phyloP scores from a whole-genome alignment of 1,284 basidiomycete genomes.

The Exobasidium rhododendri region DNA sequence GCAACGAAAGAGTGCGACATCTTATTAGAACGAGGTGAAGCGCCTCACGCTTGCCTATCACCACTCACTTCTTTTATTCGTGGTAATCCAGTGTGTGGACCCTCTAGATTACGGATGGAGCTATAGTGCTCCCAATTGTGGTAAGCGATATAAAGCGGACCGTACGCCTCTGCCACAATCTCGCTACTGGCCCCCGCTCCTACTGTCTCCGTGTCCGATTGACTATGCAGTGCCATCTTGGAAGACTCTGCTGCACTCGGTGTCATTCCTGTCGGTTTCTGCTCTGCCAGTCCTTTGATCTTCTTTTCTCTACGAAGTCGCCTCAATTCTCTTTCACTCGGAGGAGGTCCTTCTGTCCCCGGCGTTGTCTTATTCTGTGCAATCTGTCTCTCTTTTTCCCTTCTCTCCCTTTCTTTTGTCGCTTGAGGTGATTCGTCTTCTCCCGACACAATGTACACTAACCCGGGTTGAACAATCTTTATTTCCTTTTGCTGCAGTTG shows the following conservation, averaged over 20 bases:
- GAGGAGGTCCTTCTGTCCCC: constrained; percentile 24
- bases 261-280: not conserved
- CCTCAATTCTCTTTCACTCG: constrained; percentile 28
- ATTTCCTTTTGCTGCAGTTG: constrained; percentile 73
- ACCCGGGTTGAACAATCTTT: constrained; percentile 83
- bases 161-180: constrained; percentile 31
- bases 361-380: constrained; percentile 25
- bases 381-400: constrained; percentile 31
- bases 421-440: constrained; percentile 54
- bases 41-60: not conserved
- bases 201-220: not conserved
- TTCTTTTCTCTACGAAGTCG: constrained; percentile 18
- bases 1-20: not conserved
- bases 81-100: constrained; percentile 76
- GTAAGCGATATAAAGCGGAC: constrained; percentile 59
- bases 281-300: not conserved
- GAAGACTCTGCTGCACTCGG: not conserved
- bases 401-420: constrained; percentile 32
- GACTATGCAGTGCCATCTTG: not conserved
- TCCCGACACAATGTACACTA: constrained; percentile 52
- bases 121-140: constrained; percentile 93
- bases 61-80: constrained; percentile 61
- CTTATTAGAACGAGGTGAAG: too few species aligned
- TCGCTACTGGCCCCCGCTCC: not conserved
- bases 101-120: constrained; percentile 79